phyloP scores from a whole-genome alignment of 139 green algal species.

The Chlorella vulgaris region DNA sequence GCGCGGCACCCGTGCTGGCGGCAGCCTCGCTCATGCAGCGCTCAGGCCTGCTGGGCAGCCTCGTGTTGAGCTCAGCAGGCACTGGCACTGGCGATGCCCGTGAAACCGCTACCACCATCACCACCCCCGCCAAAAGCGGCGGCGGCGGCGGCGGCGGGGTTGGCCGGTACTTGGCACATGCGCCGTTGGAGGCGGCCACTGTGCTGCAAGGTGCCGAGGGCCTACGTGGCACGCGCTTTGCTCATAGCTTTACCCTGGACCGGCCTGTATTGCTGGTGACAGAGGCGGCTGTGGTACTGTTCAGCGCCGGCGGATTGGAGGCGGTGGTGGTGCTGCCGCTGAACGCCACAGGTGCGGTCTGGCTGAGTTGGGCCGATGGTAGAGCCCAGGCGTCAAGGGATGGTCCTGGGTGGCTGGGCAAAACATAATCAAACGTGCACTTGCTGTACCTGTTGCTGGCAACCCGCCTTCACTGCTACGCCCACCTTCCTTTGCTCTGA shows the following conservation, averaged over 20 bases:
- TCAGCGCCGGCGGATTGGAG: background rate
- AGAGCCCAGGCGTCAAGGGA: background rate
- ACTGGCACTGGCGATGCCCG: background rate
- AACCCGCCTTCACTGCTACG: too few species aligned
- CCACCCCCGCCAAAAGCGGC: background rate
- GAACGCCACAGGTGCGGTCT: background rate
- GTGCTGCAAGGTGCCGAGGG: slow-evolving; percentile 19
- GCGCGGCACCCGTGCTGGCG: background rate
- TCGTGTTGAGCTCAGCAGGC: background rate
- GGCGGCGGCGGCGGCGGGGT: background rate
- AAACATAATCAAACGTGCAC: too few species aligned
- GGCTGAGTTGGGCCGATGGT: too few species aligned
- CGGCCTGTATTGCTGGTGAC: slow-evolving; percentile 14
- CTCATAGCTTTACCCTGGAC: background rate
- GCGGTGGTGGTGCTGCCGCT: slow-evolving; percentile 21
- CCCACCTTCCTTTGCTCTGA: too few species aligned
- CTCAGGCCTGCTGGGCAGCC: slow-evolving; percentile 1
- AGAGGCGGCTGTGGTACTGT: slow-evolving; percentile 11
- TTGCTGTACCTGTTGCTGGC: too few species aligned
- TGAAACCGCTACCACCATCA: background rate
- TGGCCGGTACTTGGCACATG: slow-evolving; percentile 2
- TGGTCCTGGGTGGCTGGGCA: too few species aligned
- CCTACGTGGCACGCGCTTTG: slow-evolving; percentile 1
- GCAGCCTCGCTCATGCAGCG: slow-evolving; percentile 13
- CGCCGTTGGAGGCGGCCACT: background rate